Evolutionary conservation across 176 grass and related monocot genomes (phyloP), one percentile per base, ranked within the genome.

Genomic region (Bolboschoenus planiculmis): DNA sequence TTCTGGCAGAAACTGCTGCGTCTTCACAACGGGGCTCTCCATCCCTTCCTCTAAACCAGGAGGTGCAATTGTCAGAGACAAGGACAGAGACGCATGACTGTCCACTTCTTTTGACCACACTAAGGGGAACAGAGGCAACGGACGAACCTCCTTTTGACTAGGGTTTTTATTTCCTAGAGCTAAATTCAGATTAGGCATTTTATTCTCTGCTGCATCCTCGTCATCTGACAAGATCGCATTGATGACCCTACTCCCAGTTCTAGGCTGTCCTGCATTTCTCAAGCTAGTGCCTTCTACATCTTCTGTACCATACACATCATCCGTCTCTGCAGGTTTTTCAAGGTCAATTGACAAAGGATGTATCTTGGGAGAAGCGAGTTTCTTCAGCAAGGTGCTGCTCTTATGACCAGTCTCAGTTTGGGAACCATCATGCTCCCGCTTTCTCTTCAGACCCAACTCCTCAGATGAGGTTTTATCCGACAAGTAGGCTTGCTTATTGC

Each of bases 1-100:
- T 86, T 94, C 90, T 20, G 87, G 92, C 87, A 94, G 85, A 90
- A 94, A 89, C 81, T 94, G 92, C 79, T 88, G 80, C 77, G 89
- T 87, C 85, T 87, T 86, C 16, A 82, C 15, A 83, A 39, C 35
- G 5, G 62, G 67, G 36, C 37, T 73, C 4, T 58, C 66, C 59
- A 29, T 24, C n/a, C 58, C 84, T 81, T 81, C 78, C 35, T 68
- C 74, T 1, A 54, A 84, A 37, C 78, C 68, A 78, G 87, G 85
- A 48, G 89, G 83, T 16, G 77, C 89, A 90, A 94, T 87, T 10
- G 92, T 91, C 9, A 94, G 80, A 88, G 90, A 84, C 83, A 76
- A 43, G 27, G 59, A 16, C 54, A 80, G 78, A 75, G 80, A 89
- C 83, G 83, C 7, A 5, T 84, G 16, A 62, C 62, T 36, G 62